Evolutionary conservation across 2,329 filamentous ascomycete species (phyloP).

Genomic region (Lasiodiplodia theobromae): DNA sequence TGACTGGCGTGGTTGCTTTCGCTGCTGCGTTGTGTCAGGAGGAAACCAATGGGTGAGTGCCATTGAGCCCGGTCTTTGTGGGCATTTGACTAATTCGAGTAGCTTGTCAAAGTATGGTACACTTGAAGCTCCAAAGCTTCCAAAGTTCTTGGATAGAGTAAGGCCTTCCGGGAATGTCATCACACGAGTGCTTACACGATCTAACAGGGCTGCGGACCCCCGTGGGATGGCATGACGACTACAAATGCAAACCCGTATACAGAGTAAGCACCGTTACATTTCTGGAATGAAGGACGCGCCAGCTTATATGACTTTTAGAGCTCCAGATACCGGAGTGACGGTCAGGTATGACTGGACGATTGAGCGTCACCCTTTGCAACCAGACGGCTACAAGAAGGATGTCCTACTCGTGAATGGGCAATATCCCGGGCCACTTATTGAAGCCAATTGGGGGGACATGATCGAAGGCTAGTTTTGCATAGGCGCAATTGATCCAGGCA

Average conservation of each 20-base stretch:
- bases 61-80: not conserved
- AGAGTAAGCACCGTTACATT: not conserved
- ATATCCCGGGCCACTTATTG: conserved; percentile 43
- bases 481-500: not conserved
- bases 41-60: conserved; percentile 2
- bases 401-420: conserved; percentile 42
- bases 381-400: conserved; percentile 40
- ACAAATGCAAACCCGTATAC: conserved; percentile 22
- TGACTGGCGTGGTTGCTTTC: not conserved
- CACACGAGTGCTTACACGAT: not conserved
- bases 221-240: not conserved
- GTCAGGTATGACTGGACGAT: conserved; percentile 31
- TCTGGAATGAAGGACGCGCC: no score
- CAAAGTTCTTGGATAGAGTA: not conserved
- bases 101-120: not conserved
- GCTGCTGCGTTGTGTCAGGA: not conserved
- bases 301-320: not conserved
- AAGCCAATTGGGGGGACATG: conserved; percentile 44
- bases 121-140: not conserved
- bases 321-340: conserved; percentile 18
- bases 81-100: not conserved
- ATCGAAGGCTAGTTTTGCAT: conserved; percentile 34
- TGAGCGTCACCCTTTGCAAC: conserved; percentile 29
- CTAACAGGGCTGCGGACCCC: not conserved
- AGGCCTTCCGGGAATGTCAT: not conserved